Percentiles rank a stretch among this genome's conserved stretches.
These are phyloP conservation scores for Dimargaris xerosporica DNA, from an alignment of 192 early-diverging fungal genomes.

Conservation along the genomic window DNA sequence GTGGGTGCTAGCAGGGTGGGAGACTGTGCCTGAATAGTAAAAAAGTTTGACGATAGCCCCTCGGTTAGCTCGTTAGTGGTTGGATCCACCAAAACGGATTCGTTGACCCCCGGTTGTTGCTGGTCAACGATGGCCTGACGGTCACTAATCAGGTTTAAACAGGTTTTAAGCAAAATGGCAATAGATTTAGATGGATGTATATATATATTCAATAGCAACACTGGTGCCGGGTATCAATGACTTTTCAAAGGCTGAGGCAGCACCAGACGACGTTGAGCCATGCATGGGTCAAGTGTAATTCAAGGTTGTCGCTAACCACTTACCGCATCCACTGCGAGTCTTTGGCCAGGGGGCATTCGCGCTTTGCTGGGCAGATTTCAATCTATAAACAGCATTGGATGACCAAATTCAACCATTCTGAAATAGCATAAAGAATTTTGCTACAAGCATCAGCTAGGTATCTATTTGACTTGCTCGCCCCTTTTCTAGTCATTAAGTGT, in stretches of 20 bases:
- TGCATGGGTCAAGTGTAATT: neutral
- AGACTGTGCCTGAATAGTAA: constrained; percentile 26
- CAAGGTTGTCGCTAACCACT: neutral
- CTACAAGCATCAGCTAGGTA: neutral
- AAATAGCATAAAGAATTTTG: too few relatives aligned
- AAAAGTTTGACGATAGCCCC: constrained; percentile 57
- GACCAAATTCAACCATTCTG: constrained; percentile 8
- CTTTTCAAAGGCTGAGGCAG: neutral
- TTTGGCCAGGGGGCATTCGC: constrained; percentile 38
- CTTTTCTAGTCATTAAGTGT: neutral
- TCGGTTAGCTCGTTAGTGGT: constrained; percentile 41
- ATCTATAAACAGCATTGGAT: constrained; percentile 24
- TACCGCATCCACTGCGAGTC: constrained; percentile 59
- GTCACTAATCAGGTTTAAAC: constrained; percentile 22
- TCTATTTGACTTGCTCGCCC: neutral
- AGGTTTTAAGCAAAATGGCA: neutral
- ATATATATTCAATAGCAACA: neutral
- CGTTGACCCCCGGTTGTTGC: constrained; percentile 31
- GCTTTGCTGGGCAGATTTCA: constrained; percentile 32
- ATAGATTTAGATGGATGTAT: neutral
- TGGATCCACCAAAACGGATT: constrained; percentile 42
- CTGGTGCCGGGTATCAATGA: neutral
- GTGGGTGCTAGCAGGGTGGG: too few relatives aligned
- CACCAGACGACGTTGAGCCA: neutral
- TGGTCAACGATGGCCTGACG: constrained; percentile 26